A percentile compares a stretch with the other conserved stretches of the same genome.
Evolutionary conservation across 2,329 filamentous ascomycete genomes (phyloP).

Genomic region (Trichoderma lentiforme): DNA sequence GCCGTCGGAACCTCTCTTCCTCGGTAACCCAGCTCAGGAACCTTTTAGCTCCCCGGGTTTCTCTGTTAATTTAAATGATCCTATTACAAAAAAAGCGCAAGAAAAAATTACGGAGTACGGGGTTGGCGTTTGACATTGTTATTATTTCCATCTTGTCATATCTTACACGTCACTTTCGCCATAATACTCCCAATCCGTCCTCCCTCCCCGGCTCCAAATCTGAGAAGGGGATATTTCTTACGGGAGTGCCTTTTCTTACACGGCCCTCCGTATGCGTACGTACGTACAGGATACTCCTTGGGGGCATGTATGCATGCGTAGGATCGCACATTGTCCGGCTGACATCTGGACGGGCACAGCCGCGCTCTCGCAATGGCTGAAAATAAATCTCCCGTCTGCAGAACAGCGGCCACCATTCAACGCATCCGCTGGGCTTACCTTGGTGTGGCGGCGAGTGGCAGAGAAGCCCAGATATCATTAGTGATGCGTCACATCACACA

Average conservation of each 20-base stretch:
- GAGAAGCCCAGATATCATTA: not conserved
- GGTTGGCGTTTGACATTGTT: not conserved
- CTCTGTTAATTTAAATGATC: not conserved
- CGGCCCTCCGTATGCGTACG: not conserved
- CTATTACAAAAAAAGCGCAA: not conserved
- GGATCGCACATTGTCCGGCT: slow-evolving; percentile 13
- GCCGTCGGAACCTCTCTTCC: not conserved
- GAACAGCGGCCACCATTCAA: not conserved
- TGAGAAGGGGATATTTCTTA: not conserved
- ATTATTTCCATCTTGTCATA: not conserved
- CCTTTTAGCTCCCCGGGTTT: not conserved
- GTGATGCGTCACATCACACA: not conserved
- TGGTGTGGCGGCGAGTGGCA: not conserved
- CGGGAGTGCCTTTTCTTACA: not conserved
- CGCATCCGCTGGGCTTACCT: not conserved
- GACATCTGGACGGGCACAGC: slow-evolving; percentile 10
- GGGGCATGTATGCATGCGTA: not conserved
- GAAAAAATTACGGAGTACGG: not conserved
- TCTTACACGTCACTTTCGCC: slow-evolving; percentile 5
- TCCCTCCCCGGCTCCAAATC: not conserved
- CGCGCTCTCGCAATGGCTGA: not conserved
- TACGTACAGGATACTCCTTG: not conserved
- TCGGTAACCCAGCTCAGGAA: not conserved
- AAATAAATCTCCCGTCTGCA: not conserved
- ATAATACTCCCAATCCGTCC: not conserved